These are phyloP conservation scores for Phytophthora citricola DNA, from an alignment of 352 stramenopile species.

Conservation along the genomic window DNA sequence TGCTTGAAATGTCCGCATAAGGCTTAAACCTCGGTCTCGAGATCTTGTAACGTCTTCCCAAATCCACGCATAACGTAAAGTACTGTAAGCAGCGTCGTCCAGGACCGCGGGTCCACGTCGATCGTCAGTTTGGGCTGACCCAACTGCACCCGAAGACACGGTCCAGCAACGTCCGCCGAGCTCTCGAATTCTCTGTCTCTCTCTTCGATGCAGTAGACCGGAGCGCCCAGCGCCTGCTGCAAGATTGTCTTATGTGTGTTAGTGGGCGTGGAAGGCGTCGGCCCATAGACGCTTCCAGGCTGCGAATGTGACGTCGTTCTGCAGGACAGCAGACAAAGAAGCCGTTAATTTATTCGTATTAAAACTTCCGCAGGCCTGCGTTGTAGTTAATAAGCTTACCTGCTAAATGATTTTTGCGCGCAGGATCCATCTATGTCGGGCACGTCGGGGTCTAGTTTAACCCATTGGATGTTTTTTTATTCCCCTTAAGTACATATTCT, in stretches of 20 bases:
- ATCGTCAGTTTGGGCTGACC: slow-evolving; percentile 69
- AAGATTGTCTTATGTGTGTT: slow-evolving; percentile 66
- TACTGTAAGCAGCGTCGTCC: slow-evolving; percentile 51
- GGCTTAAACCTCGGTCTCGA: no score
- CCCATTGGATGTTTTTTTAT: no score
- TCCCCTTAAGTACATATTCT: no score
- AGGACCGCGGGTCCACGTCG: slow-evolving; percentile 52
- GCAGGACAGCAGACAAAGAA: not conserved
- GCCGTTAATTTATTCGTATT: not conserved
- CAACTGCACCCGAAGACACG: slow-evolving; percentile 65
- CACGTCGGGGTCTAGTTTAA: no score
- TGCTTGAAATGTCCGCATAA: no score
- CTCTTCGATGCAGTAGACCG: slow-evolving; percentile 49
- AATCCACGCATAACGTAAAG: slow-evolving; percentile 38
- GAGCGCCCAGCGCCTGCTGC: slow-evolving; percentile 54
- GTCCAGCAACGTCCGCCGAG: slow-evolving; percentile 32
- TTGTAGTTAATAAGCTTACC: not conserved
- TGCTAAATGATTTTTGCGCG: no score
- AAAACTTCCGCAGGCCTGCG: no score
- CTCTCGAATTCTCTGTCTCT: slow-evolving; percentile 32
- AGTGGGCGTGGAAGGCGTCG: slow-evolving; percentile 50
- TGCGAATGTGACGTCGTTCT: slow-evolving; percentile 44
- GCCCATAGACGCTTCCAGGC: slow-evolving; percentile 63
- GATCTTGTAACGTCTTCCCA: not conserved
- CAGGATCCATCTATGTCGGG: no score